These are phyloP conservation scores for Pleurotus salmoneostramineus DNA, from an alignment of 768 basidiomycete genomes.

Conservation along the genomic window DNA sequence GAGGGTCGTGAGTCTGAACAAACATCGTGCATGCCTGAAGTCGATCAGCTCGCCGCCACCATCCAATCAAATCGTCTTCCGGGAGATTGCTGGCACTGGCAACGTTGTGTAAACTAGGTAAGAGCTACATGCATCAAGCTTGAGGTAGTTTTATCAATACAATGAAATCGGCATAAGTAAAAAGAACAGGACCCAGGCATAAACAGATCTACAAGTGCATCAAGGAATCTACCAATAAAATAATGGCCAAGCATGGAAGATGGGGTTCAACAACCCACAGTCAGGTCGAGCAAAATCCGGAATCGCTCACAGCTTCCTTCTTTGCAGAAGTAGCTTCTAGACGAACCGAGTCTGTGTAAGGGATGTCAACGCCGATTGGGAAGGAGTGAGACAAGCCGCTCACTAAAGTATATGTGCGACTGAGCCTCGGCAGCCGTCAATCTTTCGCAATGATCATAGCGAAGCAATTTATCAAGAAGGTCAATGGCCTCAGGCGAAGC, in stretches of 20 bases:
- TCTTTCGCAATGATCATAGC: conserved; percentile 68
- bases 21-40: background rate
- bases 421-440: conserved; percentile 66
- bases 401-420: conserved; percentile 64
- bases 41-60: background rate
- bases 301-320: conserved; percentile 43
- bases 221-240: conserved; percentile 5
- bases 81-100: background rate
- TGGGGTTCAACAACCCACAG: conserved; percentile 3
- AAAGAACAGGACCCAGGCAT: background rate
- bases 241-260: background rate
- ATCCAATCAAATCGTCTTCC: background rate
- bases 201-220: conserved; percentile 7
- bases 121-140: conserved; percentile 7
- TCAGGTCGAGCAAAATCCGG: conserved; percentile 41
- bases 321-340: conserved; percentile 41
- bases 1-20: background rate
- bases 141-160: conserved; percentile 8
- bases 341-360: conserved; percentile 38
- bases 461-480: conserved; percentile 60
- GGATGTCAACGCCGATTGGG: conserved; percentile 9
- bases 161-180: background rate
- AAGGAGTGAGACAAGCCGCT: conserved; percentile 15
- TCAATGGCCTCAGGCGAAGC: conserved; percentile 63
- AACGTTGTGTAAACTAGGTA: conserved; percentile 3